Evolutionary conservation across 1,284 basidiomycete species (phyloP), one percentile per base, ranked within the genome.

Genomic region (Flammula alnicola): DNA sequence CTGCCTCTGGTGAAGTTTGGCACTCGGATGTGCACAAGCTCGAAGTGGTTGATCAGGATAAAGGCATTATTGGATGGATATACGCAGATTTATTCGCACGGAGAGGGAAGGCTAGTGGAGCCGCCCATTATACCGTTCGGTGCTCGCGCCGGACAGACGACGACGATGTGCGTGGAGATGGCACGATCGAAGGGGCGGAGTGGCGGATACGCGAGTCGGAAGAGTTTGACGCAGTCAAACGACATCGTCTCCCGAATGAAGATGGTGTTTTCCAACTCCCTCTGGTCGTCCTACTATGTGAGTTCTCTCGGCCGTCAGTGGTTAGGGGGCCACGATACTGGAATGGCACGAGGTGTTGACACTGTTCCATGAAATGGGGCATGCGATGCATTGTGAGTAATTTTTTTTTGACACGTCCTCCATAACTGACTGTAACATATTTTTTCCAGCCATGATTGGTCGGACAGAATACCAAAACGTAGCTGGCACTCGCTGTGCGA

Each of bases 321-420:
- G 73, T 78, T n/a, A 71, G 75, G 26, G 87, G 85, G 1, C 80
- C 92, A 86, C 91, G 0, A 73, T 89, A 32, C 71, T 99, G 20
- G 86, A 88, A 50, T 99, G 96, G 95, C 88, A 92, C 62, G 95
- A 99, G 62, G 91, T 98, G 7, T 80, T 92, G 66, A 99, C 96
- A 1, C 74, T 99, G 16, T 98, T 97, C 71, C 96, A 99, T 63
- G 96, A 99, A 71, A 98, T 99, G 95, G 96, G 96, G 0, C 96
- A 99, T 69, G 96, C 97, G 1, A 94, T 99, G 81, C 96, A 99
- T 66, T 99, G 95, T 95, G 63, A 79, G 93, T 78, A 7, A 16
- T 0, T 39, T 40, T 27, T 17, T 9, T 17, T 14, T 26, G 9
- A 25, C n/a, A n/a, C n/a, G n/a, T n/a, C n/a, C n/a, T 10, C 4